Percentiles rank a stretch among this genome's conserved stretches.
phyloP scores from a whole-genome alignment of 345 rosid genomes.

The Euphorbia lathyris region DNA sequence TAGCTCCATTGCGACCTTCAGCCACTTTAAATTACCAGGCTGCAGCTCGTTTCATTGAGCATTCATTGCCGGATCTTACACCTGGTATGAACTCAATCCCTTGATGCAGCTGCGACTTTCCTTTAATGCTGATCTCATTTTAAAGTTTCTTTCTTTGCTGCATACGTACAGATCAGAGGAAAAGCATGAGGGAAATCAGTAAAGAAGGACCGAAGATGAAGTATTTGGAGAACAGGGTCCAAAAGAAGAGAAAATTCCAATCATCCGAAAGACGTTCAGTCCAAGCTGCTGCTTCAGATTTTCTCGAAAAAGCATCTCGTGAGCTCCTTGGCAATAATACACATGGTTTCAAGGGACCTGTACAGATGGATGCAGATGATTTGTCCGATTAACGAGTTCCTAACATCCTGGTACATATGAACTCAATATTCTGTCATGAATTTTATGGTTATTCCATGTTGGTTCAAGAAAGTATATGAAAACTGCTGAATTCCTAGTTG shows the following conservation, averaged over 20 bases:
- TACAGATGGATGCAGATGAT: constrained; percentile 40
- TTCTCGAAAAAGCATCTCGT: constrained; percentile 86
- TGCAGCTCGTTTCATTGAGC: constrained; percentile 83
- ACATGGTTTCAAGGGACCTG: constrained; percentile 68
- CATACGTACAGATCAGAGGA: constrained; percentile 58
- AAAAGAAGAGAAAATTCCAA: constrained; percentile 75
- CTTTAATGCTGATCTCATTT: constrained; percentile 9
- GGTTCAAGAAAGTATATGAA: background rate
- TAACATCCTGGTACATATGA: constrained; percentile 2
- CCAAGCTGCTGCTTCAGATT: constrained; percentile 71
- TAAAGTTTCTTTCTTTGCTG: constrained; percentile 5
- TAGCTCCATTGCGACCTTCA: constrained; percentile 74
- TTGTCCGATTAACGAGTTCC: constrained; percentile 18
- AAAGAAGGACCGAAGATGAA: constrained; percentile 54
- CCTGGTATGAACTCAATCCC: constrained; percentile 46
- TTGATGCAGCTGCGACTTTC: background rate
- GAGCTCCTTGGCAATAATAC: constrained; percentile 63
- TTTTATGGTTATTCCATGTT: background rate
- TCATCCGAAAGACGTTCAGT: constrained; percentile 58
- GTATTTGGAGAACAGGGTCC: constrained; percentile 35
- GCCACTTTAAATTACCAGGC: constrained; percentile 75
- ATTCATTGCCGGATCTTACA: constrained; percentile 85
- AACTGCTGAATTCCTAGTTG: background rate
- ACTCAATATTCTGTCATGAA: background rate
- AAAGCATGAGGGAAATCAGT: constrained; percentile 59